These are phyloP conservation scores for Salix dunnii DNA, from an alignment of 345 rosid genomes.

Conservation along the genomic window DNA sequence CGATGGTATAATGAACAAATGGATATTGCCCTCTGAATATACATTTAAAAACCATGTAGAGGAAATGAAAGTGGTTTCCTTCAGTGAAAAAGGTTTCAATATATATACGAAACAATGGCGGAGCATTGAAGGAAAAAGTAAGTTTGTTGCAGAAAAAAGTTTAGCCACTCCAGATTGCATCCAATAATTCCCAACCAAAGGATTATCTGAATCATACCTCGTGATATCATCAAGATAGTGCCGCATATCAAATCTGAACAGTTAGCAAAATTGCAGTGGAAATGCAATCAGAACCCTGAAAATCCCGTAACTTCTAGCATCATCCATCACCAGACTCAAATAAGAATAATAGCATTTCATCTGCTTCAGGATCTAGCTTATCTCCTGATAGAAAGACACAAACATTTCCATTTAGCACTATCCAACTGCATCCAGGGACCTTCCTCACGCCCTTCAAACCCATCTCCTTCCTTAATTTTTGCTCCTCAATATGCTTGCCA, in stretches of 20 bases:
- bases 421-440: slow-evolving; percentile 82
- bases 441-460: slow-evolving; percentile 70
- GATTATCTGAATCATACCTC: slow-evolving; percentile 92
- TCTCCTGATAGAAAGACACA: slow-evolving; percentile 61
- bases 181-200: slow-evolving; percentile 95
- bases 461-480: slow-evolving; percentile 62
- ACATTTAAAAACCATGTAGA: too few species aligned
- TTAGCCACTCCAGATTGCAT: slow-evolving; percentile 90
- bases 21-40: too few species aligned
- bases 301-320: neutral
- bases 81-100: too few species aligned
- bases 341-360: slow-evolving; percentile 36
- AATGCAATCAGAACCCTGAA: neutral
- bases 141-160: slow-evolving; percentile 86
- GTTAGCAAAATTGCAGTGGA: too few species aligned
- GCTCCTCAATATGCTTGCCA: slow-evolving; percentile 52
- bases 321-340: slow-evolving; percentile 22
- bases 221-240: slow-evolving; percentile 21
- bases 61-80: too few species aligned
- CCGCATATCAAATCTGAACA: neutral
- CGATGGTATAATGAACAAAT: too few species aligned
- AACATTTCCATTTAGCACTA: slow-evolving; percentile 48
- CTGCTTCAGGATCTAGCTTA: slow-evolving; percentile 30
- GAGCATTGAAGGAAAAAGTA: slow-evolving; percentile 12
- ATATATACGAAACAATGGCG: too few species aligned